phyloP scores from a whole-genome alignment of 306 rosid genomes.

The Rubus parviflorus region DNA sequence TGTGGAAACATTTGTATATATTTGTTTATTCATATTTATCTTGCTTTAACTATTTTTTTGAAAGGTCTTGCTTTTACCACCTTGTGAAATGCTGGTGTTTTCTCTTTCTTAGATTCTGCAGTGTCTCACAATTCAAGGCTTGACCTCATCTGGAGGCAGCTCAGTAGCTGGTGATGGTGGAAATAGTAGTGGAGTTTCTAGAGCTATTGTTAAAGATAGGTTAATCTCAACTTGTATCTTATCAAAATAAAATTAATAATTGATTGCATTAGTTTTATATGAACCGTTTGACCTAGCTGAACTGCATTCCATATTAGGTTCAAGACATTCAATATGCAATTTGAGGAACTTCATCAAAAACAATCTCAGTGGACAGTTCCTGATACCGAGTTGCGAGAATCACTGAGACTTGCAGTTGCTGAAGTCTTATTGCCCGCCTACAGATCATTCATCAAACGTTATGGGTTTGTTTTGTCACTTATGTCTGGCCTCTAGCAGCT shows the following conservation, averaged over 20 bases:
- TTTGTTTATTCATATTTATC: not conserved
- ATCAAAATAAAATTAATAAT: not conserved
- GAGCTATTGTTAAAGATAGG: conserved; percentile 93
- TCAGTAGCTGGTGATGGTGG: conserved; percentile 67
- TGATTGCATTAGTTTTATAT: not conserved
- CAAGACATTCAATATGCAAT: conserved; percentile 72
- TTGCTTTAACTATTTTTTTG: not conserved
- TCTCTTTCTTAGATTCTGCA: conserved; percentile 72
- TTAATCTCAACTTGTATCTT: conserved; percentile 17
- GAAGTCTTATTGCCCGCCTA: conserved; percentile 93
- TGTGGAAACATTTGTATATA: not conserved
- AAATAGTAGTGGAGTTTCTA: conserved; percentile 85
- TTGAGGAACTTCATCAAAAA: conserved; percentile 95
- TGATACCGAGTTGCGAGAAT: conserved; percentile 87
- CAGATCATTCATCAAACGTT: conserved; percentile 83
- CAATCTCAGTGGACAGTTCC: conserved; percentile 99
- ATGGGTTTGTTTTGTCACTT: conserved; percentile 53
- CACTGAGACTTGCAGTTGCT: conserved; percentile 92
- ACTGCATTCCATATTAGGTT: conserved; percentile 49
- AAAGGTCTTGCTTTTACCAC: conserved; percentile 10
- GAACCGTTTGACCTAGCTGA: conserved; percentile 20
- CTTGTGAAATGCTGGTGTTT: conserved; percentile 31
- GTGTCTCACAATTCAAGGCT: conserved; percentile 77
- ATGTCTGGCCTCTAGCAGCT: not conserved
- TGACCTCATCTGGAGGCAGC: conserved; percentile 80